phyloP scores from a whole-genome alignment of 73 alveolate genomes.

The Blepharisma japonicum region DNA sequence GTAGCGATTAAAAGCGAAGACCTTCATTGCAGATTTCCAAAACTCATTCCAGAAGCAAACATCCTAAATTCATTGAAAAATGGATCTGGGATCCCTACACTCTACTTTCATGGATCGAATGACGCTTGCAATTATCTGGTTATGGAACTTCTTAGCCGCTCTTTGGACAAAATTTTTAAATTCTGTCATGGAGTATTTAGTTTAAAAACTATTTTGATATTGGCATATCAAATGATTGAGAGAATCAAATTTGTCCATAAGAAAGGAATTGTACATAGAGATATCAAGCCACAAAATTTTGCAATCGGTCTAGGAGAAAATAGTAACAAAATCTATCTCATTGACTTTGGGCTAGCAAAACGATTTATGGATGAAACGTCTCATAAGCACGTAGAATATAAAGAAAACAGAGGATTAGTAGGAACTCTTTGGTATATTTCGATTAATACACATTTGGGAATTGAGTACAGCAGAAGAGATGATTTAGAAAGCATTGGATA shows the following conservation, averaged over 20 bases:
- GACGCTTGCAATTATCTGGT: conserved; percentile 74
- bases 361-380: conserved; percentile 53
- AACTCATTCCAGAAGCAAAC: conserved; percentile 44
- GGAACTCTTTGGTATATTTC: conserved; percentile 60
- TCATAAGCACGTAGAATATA: conserved; percentile 49
- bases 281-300: conserved; percentile 70
- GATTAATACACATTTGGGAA: conserved; percentile 33
- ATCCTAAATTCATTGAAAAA: conserved; percentile 43
- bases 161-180: conserved; percentile 57
- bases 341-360: conserved; percentile 79
- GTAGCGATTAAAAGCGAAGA: conserved; percentile 52
- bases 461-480: conserved; percentile 32
- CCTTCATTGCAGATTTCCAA: conserved; percentile 30
- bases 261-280: conserved; percentile 59
- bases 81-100: conserved; percentile 68
- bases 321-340: conserved; percentile 31
- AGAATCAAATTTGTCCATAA: conserved; percentile 68
- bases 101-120: conserved; percentile 67
- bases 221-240: conserved; percentile 62
- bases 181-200: conserved; percentile 47
- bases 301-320: conserved; percentile 55
- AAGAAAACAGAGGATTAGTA: conserved; percentile 42
- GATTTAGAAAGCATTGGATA: conserved; percentile 30
- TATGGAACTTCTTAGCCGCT: conserved; percentile 77
- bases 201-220: conserved; percentile 64